Evolutionary conservation across 2,329 filamentous ascomycete species (phyloP), one percentile per base, ranked within the genome.

Genomic region (Colletotrichum tabaci): DNA sequence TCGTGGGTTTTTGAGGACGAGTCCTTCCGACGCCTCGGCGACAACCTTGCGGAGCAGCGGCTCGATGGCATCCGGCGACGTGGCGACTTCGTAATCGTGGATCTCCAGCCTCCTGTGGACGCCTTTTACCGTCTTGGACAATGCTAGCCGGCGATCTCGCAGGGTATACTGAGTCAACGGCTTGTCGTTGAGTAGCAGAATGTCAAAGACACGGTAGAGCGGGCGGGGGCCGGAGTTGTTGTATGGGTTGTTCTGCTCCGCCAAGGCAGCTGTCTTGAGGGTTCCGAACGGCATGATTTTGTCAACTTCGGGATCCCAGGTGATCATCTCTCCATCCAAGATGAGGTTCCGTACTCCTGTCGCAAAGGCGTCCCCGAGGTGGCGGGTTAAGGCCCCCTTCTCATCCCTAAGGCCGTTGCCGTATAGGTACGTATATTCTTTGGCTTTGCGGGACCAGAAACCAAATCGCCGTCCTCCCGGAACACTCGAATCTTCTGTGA

Each of bases 311-410:
- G 95, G 93, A 78, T 98, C 94, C 96, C 96, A 99, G 0, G 95
- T 98, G 69, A 99, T 95, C 96, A 99, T 99, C 80, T 99, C 96
- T 12, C 96, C 96, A 77, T 99, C 96, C 0, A 99, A 87, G 61
- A 99, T 98, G 74, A 98, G 87, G 78, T 94, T 98, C 18, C 92
- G 87, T 0, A 98, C 94, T 2, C 92, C 91, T 0, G 90, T 84
- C 2, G 91, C 86, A 79, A 99, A 98, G 0, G 94, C 94, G 50
- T 90, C 86, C 63, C 90, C 90, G 23, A 98, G 85, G 79, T 97
- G 92, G 44, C 94, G 88, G 0, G 96, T 98, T 63, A 98, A 81
- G 8, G 95, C 91, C 9, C 93, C 92, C 50, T 91, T 90, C 7
- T 92, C 88, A 74, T 97, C 94, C 57, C 91, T 83, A 18, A 97